phyloP scores from a whole-genome alignment of 2,329 filamentous ascomycete genomes.

The Alternaria sp. region DNA sequence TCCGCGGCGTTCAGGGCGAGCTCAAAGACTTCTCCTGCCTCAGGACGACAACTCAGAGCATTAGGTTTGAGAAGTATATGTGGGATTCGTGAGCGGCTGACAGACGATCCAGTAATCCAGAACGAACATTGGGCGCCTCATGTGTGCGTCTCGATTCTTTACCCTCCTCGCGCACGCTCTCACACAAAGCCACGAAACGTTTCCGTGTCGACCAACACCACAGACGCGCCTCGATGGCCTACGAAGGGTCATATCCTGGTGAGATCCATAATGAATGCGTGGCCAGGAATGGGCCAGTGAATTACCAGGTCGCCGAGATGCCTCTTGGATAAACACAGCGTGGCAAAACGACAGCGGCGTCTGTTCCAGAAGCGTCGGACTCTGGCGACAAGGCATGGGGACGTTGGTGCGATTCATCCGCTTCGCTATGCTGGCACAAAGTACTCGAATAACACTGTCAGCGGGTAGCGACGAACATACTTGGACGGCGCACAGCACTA shows the following conservation, averaged over 20 bases:
- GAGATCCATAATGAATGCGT: background rate
- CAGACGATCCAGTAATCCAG: background rate
- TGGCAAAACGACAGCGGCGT: background rate
- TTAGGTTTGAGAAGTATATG: rapidly evolving
- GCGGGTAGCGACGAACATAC: background rate
- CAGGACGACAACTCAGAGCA: background rate
- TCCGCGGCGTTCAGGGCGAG: background rate
- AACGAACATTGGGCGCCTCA: background rate
- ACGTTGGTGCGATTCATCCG: background rate
- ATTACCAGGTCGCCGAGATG: background rate
- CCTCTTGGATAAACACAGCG: background rate
- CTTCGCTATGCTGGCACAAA: background rate
- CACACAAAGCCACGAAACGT: background rate
- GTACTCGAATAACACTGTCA: background rate
- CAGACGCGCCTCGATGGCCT: background rate
- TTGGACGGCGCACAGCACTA: background rate
- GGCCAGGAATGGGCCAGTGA: background rate
- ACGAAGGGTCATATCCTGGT: background rate
- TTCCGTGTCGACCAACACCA: background rate
- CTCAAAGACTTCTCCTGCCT: background rate
- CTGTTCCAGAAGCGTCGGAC: background rate
- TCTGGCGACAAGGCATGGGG: background rate
- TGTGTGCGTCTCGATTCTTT: background rate
- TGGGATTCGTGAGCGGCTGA: background rate
- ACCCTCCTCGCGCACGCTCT: background rate